Evolutionary conservation across 768 basidiomycete species (phyloP).

Genomic region (Rhodotorula taiwanensis): DNA sequence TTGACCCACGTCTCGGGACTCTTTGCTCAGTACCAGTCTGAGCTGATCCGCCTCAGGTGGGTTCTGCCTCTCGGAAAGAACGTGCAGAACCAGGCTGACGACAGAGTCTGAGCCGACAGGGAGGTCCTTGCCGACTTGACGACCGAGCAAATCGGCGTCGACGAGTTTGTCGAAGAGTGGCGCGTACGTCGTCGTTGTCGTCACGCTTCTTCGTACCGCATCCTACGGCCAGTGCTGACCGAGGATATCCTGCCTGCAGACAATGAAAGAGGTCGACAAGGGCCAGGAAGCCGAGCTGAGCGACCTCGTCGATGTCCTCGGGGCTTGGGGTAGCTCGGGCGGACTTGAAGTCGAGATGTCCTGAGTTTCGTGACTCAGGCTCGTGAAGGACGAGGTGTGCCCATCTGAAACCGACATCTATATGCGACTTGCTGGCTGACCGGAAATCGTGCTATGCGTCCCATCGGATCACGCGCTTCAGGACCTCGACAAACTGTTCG

Average conservation of each 20-base stretch:
- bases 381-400: too few relatives aligned
- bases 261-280: slow-evolving; percentile 38
- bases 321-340: slow-evolving; percentile 26
- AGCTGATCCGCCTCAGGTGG: slow-evolving; percentile 31
- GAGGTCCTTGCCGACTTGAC: slow-evolving; percentile 38
- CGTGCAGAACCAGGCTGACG: not conserved
- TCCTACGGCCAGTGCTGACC: not conserved
- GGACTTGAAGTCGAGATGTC: slow-evolving; percentile 28
- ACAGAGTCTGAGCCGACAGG: not conserved
- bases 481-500: slow-evolving; percentile 55
- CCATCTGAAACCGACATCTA: too few relatives aligned
- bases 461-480: slow-evolving; percentile 32
- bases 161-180: slow-evolving; percentile 34
- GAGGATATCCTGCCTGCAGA: not conserved
- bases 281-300: slow-evolving; percentile 34
- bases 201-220: not conserved
- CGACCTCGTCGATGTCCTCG: slow-evolving; percentile 34
- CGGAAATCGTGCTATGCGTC: too few relatives aligned
- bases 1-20: slow-evolving; percentile 29
- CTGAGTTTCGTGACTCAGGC: not conserved
- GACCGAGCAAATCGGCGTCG: slow-evolving; percentile 29
- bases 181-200: slow-evolving; percentile 4
- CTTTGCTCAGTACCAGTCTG: slow-evolving; percentile 29
- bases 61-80: not conserved
- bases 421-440: too few relatives aligned